phyloP scores from a whole-genome alignment of 2,329 filamentous ascomycete genomes.

The Colletotrichum liaoningense region DNA sequence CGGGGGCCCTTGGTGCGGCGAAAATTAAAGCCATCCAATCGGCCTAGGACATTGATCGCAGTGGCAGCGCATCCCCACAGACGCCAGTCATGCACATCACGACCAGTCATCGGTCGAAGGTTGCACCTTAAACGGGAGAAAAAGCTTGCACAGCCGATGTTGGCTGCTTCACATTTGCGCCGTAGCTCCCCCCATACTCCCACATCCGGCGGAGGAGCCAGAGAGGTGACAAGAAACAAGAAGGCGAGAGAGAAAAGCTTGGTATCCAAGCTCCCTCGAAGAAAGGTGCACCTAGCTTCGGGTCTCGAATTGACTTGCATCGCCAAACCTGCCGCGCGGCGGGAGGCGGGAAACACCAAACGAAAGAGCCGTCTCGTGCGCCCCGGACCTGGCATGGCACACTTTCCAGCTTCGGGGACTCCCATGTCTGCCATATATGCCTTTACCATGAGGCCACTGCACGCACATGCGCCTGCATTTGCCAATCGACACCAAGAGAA shows the following conservation, averaged over 20 bases:
- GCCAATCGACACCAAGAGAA: constrained; percentile 9
- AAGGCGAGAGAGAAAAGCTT: constrained; percentile 26
- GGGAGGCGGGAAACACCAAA: constrained; percentile 30
- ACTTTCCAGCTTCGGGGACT: constrained; percentile 17
- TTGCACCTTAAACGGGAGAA: constrained; percentile 15
- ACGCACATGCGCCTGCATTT: constrained; percentile 19
- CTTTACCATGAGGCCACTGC: constrained; percentile 14
- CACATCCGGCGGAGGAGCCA: constrained; percentile 3
- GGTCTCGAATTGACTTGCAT: constrained; percentile 25
- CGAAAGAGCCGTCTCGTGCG: constrained; percentile 16
- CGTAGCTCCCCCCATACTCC: constrained; percentile 20
- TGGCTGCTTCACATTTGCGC: constrained; percentile 20
- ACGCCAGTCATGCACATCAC: constrained; percentile 35
- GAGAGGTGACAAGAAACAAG: constrained; percentile 5
- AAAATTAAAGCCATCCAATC: constrained; percentile 31
- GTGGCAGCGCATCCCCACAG: constrained; percentile 28
- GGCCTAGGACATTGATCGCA: constrained; percentile 15
- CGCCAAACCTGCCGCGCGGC: constrained; percentile 32
- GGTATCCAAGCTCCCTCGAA: constrained; percentile 1
- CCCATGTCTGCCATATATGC: constrained; percentile 34
- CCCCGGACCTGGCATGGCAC: constrained; percentile 32
- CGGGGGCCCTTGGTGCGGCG: constrained; percentile 2
- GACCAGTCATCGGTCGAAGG: constrained; percentile 30
- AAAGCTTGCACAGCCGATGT: constrained; percentile 15
- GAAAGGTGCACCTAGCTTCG: constrained; percentile 20